Percentiles rank a stretch among this genome's conserved stretches.
phyloP scores from a whole-genome alignment of 257 asterid genomes.

The Nicotiana noctiflora region DNA sequence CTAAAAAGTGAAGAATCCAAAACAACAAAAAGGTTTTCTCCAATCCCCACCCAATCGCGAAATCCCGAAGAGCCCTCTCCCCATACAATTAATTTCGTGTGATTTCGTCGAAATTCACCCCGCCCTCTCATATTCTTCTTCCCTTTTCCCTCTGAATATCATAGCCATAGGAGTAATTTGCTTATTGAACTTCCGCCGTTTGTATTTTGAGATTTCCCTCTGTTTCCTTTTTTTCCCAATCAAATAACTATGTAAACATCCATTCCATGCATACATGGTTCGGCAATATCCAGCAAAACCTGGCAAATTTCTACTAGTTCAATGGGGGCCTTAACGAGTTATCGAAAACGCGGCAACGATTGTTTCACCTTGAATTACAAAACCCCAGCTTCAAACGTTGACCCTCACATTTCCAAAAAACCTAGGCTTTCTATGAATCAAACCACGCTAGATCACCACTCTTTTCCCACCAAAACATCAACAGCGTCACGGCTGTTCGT shows the following conservation, averaged over 20 bases:
- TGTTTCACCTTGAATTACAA: conserved; percentile 16
- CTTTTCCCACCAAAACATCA: conserved; percentile 8
- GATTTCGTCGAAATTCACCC: neutral
- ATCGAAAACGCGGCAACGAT: conserved; percentile 51
- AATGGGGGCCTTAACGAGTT: conserved; percentile 59
- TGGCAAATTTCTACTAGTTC: neutral
- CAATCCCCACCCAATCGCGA: neutral
- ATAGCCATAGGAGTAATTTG: neutral
- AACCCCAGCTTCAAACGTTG: conserved; percentile 19
- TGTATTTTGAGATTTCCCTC: neutral
- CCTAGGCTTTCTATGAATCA: conserved; percentile 23
- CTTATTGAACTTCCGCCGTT: neutral
- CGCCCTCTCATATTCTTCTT: neutral
- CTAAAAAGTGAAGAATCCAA: neutral
- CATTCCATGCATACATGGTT: neutral
- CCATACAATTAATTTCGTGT: neutral
- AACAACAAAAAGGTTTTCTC: neutral
- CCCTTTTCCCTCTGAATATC: neutral
- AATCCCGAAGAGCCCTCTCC: neutral
- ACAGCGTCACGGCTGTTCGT: conserved; percentile 17
- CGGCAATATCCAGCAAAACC: too few relatives aligned
- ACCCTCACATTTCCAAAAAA: conserved; percentile 38
- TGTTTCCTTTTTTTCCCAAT: neutral
- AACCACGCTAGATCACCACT: conserved; percentile 5
- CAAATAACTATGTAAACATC: neutral